These are phyloP conservation scores for Calocybe indica DNA, from an alignment of 768 basidiomycete species.

Conservation along the genomic window DNA sequence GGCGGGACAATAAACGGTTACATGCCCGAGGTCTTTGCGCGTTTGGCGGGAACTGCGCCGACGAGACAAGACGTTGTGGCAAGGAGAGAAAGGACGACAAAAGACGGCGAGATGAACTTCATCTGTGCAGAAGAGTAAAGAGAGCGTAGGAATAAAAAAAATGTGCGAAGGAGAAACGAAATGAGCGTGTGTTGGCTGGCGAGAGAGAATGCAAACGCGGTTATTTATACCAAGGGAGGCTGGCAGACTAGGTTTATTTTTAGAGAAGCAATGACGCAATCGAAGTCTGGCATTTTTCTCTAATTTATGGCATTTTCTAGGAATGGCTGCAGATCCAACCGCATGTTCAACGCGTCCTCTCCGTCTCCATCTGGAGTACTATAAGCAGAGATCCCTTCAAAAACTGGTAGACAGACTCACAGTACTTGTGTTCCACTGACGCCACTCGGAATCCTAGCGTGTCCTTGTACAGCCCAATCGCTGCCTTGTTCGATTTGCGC, in stretches of 20 bases:
- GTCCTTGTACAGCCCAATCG: conserved; percentile 83
- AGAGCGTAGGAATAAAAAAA: background rate
- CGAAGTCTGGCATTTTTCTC: background rate
- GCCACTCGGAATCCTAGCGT: conserved; percentile 86
- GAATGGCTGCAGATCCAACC: conserved; percentile 26
- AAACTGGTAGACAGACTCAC: conserved; percentile 39
- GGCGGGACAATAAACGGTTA: too few relatives aligned
- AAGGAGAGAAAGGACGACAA: conserved; percentile 2
- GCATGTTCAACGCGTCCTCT: conserved; percentile 85
- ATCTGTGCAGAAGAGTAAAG: conserved; percentile 4
- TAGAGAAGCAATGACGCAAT: background rate
- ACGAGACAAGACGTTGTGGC: background rate
- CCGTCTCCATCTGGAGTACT: conserved; percentile 70
- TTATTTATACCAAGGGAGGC: conserved; percentile 1
- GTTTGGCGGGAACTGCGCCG: conserved; percentile 2
- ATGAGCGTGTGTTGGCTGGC: background rate
- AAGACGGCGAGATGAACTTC: conserved; percentile 8
- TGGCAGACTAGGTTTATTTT: background rate
- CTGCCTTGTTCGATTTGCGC: conserved; percentile 91
- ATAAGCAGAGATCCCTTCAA: conserved; percentile 1
- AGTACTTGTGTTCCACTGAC: conserved; percentile 85
- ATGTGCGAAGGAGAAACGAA: background rate
- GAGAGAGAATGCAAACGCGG: background rate
- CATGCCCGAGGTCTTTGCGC: conserved; percentile 1
- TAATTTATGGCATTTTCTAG: background rate